Conservation (phyloP, 2,329 filamentous ascomycete genomes). For the Xylariaceae sp. region DNA sequence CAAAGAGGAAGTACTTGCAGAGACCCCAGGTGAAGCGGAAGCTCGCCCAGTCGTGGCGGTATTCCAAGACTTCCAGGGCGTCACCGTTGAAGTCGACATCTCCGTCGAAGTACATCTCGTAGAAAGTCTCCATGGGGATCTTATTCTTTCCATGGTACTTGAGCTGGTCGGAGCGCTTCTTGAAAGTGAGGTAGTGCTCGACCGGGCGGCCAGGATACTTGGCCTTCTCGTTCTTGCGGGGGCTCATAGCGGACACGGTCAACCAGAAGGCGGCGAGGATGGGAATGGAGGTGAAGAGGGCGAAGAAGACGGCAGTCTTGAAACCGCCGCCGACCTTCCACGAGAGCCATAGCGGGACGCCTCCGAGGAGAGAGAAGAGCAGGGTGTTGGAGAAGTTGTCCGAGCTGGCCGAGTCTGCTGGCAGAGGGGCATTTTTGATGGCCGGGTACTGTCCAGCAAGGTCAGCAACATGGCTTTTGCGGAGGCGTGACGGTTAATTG, state of each 20-base stretch:
- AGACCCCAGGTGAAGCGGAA: slow-evolving; percentile 83
- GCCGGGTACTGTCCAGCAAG: slow-evolving; percentile 57
- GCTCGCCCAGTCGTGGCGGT: slow-evolving; percentile 93
- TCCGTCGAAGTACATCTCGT: slow-evolving; percentile 96
- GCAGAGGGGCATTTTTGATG: slow-evolving; percentile 91
- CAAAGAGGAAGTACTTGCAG: slow-evolving; percentile 81
- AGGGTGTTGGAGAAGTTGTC: slow-evolving; percentile 81
- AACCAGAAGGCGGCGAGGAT: slow-evolving; percentile 80
- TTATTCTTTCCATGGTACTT: slow-evolving; percentile 73
- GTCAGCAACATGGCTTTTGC: slow-evolving; percentile 7
- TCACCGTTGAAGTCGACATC: slow-evolving; percentile 95
- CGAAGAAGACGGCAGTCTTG: slow-evolving; percentile 83
- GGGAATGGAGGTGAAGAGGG: slow-evolving; percentile 68
- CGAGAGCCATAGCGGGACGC: slow-evolving; percentile 71
- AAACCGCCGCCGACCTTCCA: slow-evolving; percentile 79
- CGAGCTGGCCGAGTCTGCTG: slow-evolving; percentile 76
- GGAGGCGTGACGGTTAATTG: slow-evolving; percentile 1
- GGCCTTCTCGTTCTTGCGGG: slow-evolving; percentile 89
- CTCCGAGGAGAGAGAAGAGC: slow-evolving; percentile 61
- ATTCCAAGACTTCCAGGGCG: slow-evolving; percentile 80
- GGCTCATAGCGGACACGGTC: slow-evolving; percentile 68
- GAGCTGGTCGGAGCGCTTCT: slow-evolving; percentile 49
- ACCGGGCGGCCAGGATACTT: slow-evolving; percentile 77
- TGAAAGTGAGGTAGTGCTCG: slow-evolving; percentile 85
- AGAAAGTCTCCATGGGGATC: slow-evolving; percentile 88